Percentiles rank a stretch among this genome's conserved stretches.
phyloP scores from a whole-genome alignment of 1,284 basidiomycete genomes.

The Agroathelia rolfsii region DNA sequence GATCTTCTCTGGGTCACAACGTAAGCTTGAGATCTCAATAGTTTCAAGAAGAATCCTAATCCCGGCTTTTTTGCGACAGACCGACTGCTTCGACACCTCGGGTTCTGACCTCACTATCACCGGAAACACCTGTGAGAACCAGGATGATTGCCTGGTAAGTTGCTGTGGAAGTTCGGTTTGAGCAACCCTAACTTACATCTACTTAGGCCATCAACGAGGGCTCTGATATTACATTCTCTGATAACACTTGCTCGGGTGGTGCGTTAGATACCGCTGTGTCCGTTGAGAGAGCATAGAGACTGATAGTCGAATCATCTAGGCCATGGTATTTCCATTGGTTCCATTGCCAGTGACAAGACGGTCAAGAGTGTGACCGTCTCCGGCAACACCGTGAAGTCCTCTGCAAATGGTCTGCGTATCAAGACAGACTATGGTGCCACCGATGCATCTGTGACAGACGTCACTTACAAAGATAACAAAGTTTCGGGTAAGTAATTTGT shows the following conservation, averaged over 20 bases:
- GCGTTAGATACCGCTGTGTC: not conserved
- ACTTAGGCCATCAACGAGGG: conserved; percentile 1
- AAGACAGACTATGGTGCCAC: conserved; percentile 3
- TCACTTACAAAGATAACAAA: not conserved
- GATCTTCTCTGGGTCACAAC: conserved; percentile 4
- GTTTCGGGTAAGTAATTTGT: not conserved
- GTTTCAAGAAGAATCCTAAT: not conserved
- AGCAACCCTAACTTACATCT: not conserved
- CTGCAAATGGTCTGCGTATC: not conserved
- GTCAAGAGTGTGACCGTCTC: conserved; percentile 1
- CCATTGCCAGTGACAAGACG: conserved; percentile 1
- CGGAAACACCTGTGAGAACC: not conserved
- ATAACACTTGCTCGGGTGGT: conserved; percentile 7
- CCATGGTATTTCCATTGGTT: conserved; percentile 4
- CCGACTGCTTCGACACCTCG: conserved; percentile 4
- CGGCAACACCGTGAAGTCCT: conserved; percentile 1
- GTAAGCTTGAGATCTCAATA: not conserved
- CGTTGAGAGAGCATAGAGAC: conserved; percentile 14
- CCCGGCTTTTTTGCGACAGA: not conserved
- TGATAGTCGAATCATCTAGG: too few relatives aligned
- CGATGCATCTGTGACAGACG: not conserved
- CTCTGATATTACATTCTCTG: not conserved
- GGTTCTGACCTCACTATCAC: conserved; percentile 3
- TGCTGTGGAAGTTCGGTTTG: not conserved
- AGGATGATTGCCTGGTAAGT: conserved; percentile 4